Evolutionary conservation across 257 asterid species (phyloP).

Genomic region (Anisodus tanguticus): DNA sequence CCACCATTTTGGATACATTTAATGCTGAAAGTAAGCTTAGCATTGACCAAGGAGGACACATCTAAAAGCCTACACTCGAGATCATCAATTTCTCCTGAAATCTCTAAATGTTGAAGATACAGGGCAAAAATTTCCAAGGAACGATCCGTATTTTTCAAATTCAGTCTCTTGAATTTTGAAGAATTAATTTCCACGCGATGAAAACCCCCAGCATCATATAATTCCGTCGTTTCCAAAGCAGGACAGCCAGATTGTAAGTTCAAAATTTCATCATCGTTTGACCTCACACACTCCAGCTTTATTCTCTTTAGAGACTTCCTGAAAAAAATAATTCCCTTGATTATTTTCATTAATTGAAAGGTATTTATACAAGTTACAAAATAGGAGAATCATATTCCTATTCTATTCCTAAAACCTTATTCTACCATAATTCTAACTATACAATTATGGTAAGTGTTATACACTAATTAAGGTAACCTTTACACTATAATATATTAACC

Average conservation of each 20-base stretch:
- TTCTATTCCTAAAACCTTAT: no score
- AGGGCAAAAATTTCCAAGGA: slow-evolving; percentile 17
- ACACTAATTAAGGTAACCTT: no score
- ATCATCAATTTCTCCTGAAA: background rate
- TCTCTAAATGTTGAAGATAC: background rate
- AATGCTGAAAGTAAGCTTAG: background rate
- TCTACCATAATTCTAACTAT: no score
- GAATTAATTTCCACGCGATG: background rate
- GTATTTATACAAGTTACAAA: no score
- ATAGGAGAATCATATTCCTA: no score
- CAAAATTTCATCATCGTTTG: background rate
- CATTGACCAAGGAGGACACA: background rate
- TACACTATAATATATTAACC: no score
- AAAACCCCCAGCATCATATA: background rate
- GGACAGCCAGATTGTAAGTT: background rate
- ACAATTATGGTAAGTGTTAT: no score
- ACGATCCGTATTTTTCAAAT: background rate
- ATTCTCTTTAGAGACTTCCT: background rate
- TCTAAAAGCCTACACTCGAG: slow-evolving; percentile 1
- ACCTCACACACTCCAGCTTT: background rate
- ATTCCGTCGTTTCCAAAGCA: background rate
- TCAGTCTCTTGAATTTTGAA: background rate
- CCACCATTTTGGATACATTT: background rate
- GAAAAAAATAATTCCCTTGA: no score
- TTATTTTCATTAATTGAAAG: no score